phyloP scores from a whole-genome alignment of 164 flowering plant species.

The Umbellularia californica region DNA sequence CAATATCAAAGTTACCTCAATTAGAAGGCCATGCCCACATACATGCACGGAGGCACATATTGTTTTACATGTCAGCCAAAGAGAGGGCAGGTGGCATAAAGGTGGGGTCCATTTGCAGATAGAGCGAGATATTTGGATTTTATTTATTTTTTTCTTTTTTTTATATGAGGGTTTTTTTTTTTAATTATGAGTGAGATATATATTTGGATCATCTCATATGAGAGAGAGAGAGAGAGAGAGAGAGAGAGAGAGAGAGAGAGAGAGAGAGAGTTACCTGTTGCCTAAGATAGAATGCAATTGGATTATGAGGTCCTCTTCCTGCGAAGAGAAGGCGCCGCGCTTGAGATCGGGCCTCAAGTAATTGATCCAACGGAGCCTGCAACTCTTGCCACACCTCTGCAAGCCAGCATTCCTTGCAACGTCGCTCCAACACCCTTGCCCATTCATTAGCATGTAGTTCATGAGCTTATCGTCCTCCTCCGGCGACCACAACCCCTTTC shows the following conservation, averaged over 20 bases:
- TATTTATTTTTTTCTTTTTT: too few species aligned
- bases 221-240: background rate
- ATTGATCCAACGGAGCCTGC: slow-evolving; percentile 79
- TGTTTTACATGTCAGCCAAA: too few species aligned
- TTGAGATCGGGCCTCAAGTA: slow-evolving; percentile 70
- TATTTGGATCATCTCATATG: background rate
- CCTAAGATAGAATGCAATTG: slow-evolving; percentile 69
- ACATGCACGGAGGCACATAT: too few species aligned
- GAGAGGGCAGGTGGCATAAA: too few species aligned
- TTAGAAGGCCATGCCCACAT: too few species aligned
- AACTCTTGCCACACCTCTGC: slow-evolving; percentile 72
- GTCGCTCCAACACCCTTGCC: slow-evolving; percentile 81
- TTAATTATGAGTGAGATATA: background rate
- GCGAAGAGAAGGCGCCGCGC: slow-evolving; percentile 64
- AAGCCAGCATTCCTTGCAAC: slow-evolving; percentile 72
- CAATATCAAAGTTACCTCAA: too few species aligned
- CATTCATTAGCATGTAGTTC: slow-evolving; percentile 59
- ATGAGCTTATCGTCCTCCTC: slow-evolving; percentile 74
- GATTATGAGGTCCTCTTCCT: slow-evolving; percentile 60
- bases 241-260: slow-evolving; percentile 2
- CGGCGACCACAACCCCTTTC: slow-evolving; percentile 75
- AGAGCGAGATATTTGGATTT: background rate
- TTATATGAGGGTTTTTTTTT: background rate
- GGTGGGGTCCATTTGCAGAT: background rate
- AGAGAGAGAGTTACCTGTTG: slow-evolving; percentile 39